A percentile compares a stretch with the other conserved stretches of the same genome.
phyloP scores from a whole-genome alignment of 768 basidiomycete genomes.

The Mycena haematopus region DNA sequence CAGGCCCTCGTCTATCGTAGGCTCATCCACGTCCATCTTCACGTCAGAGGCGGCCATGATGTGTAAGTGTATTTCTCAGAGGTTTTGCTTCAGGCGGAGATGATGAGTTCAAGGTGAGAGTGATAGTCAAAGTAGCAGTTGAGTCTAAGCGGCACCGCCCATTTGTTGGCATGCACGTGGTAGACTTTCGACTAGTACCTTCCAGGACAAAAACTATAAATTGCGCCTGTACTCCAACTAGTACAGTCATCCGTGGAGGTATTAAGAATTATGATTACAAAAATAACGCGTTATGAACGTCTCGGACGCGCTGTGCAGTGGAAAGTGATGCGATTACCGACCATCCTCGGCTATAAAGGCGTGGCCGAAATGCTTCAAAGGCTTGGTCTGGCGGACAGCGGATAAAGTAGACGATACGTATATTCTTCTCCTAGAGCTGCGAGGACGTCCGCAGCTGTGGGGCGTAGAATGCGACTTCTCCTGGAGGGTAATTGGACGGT shows the following conservation, averaged over 20 bases:
- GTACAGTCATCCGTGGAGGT: neutral
- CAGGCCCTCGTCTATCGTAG: slow-evolving; percentile 89
- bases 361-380: neutral
- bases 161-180: neutral
- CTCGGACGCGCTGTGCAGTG: slow-evolving; percentile 10
- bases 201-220: neutral
- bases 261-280: neutral
- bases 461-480: neutral
- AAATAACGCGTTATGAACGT: slow-evolving; percentile 19
- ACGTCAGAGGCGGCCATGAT: slow-evolving; percentile 47
- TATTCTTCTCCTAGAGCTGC: slow-evolving; percentile 19
- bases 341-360: neutral
- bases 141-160: slow-evolving; percentile 7
- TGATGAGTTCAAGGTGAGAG: neutral
- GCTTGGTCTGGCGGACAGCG: neutral
- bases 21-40: slow-evolving; percentile 87
- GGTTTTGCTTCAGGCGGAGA: slow-evolving; percentile 24
- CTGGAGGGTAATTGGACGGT: neutral
- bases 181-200: slow-evolving; percentile 20
- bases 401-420: slow-evolving; percentile 5
- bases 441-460: slow-evolving; percentile 18
- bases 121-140: neutral
- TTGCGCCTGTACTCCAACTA: neutral
- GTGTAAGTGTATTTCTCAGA: slow-evolving; percentile 24
- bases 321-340: slow-evolving; percentile 8